Evolutionary conservation across 371 early-diverging fungal species (phyloP).

Genomic region (Syncephalastrum racemosum): DNA sequence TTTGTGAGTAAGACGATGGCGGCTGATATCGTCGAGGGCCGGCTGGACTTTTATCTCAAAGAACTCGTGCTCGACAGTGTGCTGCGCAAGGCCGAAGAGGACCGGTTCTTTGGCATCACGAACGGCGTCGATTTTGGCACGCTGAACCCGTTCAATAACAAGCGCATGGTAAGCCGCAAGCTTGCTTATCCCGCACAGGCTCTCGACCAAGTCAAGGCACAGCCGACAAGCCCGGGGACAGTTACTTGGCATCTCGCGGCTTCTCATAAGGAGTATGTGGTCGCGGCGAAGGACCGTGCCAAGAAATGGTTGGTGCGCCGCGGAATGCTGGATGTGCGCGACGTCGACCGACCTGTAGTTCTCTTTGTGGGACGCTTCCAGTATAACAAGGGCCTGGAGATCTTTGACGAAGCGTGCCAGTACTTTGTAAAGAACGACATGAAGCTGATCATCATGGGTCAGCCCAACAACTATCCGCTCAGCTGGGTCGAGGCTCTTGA

Average conservation of each 20-base stretch:
- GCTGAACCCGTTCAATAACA: constrained; percentile 55
- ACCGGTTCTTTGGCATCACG: constrained; percentile 59
- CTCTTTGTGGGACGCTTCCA: constrained; percentile 59
- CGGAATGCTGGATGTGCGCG: constrained; percentile 37
- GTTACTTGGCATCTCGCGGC: constrained; percentile 26
- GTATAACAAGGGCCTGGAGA: constrained; percentile 50
- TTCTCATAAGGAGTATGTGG: constrained; percentile 34
- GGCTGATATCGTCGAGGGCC: constrained; percentile 60
- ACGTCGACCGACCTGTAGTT: constrained; percentile 53
- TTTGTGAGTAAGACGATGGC: constrained; percentile 58
- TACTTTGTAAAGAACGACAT: constrained; percentile 49
- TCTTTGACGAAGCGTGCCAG: constrained; percentile 40
- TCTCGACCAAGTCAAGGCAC: constrained; percentile 9
- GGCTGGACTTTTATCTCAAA: constrained; percentile 57
- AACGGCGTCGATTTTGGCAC: constrained; percentile 59
- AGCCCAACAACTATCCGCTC: constrained; percentile 51
- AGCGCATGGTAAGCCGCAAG: constrained; percentile 35
- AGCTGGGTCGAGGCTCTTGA: constrained; percentile 41
- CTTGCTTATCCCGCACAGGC: constrained; percentile 51
- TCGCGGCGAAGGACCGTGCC: constrained; percentile 51
- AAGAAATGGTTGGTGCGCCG: constrained; percentile 51
- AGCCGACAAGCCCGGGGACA: constrained; percentile 8
- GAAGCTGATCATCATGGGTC: constrained; percentile 58
- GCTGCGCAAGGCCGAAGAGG: constrained; percentile 48
- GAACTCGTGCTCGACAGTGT: constrained; percentile 62